These are phyloP conservation scores for Hondaea fermentalgiana DNA, from an alignment of 108 stramenopile genomes.

Conservation along the genomic window DNA sequence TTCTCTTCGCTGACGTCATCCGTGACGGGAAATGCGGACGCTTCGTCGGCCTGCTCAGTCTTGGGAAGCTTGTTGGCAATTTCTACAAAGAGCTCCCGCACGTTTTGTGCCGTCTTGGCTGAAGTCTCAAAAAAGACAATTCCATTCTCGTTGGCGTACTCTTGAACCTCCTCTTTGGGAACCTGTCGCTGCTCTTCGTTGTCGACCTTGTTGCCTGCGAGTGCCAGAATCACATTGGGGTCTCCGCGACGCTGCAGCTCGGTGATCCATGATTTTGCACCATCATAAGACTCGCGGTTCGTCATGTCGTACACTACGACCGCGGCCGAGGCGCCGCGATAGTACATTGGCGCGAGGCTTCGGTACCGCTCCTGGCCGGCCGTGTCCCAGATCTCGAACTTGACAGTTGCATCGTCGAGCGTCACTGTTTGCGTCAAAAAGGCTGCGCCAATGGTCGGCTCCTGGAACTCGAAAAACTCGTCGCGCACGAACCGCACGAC, in stretches of 20 bases:
- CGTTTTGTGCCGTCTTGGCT: constrained; percentile 12
- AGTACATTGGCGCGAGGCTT: constrained; percentile 81
- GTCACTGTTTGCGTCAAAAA: constrained; percentile 19
- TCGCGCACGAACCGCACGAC: constrained; percentile 95
- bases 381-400: constrained; percentile 98
- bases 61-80: constrained; percentile 1
- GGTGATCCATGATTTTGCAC: constrained; percentile 96
- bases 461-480: constrained; percentile 98
- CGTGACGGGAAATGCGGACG: background rate
- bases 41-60: background rate
- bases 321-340: constrained; percentile 74
- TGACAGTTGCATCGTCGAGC: constrained; percentile 59
- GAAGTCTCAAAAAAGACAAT: constrained; percentile 22
- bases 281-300: constrained; percentile 87
- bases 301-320: constrained; percentile 93
- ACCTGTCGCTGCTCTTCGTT: constrained; percentile 72
- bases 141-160: background rate
- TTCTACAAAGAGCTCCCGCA: constrained; percentile 13
- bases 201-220: constrained; percentile 93
- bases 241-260: constrained; percentile 94
- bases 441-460: constrained; percentile 81
- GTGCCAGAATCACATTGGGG: constrained; percentile 90
- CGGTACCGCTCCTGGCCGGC: constrained; percentile 73
- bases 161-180: constrained; percentile 38
- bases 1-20: background rate